Evolutionary conservation across 352 stramenopile genomes (phyloP).

Genomic region (Phytophthora niederhauseri): DNA sequence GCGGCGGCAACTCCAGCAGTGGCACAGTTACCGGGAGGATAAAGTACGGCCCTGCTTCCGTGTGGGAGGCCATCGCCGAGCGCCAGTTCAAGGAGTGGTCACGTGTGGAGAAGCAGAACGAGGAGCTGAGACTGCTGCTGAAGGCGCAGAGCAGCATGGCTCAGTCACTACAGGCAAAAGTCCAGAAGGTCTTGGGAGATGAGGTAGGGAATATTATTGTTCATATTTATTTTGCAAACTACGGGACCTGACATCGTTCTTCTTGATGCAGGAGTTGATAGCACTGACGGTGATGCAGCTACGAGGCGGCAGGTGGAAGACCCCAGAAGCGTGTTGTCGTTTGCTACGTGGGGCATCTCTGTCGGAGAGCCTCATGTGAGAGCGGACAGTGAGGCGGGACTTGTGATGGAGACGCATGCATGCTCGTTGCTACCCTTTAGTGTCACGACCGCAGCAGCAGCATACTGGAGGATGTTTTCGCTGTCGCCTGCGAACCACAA

Average conservation of each 20-base stretch:
- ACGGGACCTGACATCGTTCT: constrained; percentile 4
- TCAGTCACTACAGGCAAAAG: constrained; percentile 12
- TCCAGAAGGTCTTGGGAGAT: constrained; percentile 15
- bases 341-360: constrained; percentile 23
- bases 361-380: constrained; percentile 18
- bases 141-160: constrained; percentile 13
- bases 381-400: constrained; percentile 12
- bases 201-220: too few species aligned
- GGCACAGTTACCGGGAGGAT: not conserved
- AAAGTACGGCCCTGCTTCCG: not conserved
- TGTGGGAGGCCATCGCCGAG: constrained; percentile 39
- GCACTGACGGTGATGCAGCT: constrained; percentile 22
- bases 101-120: constrained; percentile 36
- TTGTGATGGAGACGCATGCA: constrained; percentile 24
- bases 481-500: constrained; percentile 8
- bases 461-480: constrained; percentile 31
- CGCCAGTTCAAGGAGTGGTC: constrained; percentile 35
- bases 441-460: constrained; percentile 17
- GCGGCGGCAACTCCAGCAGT: not conserved
- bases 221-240: too few species aligned
- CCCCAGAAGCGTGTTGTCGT: constrained; percentile 17
- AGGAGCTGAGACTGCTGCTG: constrained; percentile 39
- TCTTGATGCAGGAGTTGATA: constrained; percentile 26
- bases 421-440: constrained; percentile 29
- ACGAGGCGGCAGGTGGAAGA: constrained; percentile 19